These are phyloP conservation scores for Nicotiana sylvestris DNA, from an alignment of 257 asterid species.

Conservation along the genomic window DNA sequence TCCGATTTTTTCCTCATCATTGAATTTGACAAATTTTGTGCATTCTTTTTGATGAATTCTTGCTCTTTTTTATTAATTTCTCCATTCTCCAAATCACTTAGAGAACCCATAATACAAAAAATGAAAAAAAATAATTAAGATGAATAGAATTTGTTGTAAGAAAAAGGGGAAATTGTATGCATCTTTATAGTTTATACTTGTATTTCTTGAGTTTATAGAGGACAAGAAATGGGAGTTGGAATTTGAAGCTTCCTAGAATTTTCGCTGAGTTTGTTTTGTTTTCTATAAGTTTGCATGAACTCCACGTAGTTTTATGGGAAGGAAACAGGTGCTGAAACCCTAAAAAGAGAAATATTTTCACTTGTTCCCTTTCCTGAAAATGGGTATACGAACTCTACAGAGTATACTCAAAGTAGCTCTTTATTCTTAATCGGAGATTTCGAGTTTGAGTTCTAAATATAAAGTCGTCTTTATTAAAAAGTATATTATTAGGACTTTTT, in stretches of 20 bases:
- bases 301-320: conserved; percentile 2
- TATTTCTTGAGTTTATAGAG: neutral
- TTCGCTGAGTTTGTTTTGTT: neutral
- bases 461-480: too few species aligned
- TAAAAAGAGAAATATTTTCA: neutral
- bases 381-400: neutral
- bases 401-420: neutral
- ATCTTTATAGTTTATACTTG: neutral
- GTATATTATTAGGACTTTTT: too few species aligned
- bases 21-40: conserved; percentile 21
- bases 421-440: too few species aligned
- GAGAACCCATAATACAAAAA: conserved; percentile 7
- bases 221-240: neutral
- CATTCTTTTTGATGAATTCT: neutral
- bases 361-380: neutral
- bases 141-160: neutral
- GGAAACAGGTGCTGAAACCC: conserved; percentile 1
- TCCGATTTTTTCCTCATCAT: conserved; percentile 24
- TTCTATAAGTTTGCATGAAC: conserved; percentile 4
- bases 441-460: too few species aligned
- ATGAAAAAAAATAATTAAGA: too few species aligned
- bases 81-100: conserved; percentile 25
- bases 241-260: conserved; percentile 10
- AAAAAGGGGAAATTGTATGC: neutral
- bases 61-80: conserved; percentile 3